phyloP scores from a whole-genome alignment of 2,329 filamentous ascomycete species.

The Epichloe sibirici region DNA sequence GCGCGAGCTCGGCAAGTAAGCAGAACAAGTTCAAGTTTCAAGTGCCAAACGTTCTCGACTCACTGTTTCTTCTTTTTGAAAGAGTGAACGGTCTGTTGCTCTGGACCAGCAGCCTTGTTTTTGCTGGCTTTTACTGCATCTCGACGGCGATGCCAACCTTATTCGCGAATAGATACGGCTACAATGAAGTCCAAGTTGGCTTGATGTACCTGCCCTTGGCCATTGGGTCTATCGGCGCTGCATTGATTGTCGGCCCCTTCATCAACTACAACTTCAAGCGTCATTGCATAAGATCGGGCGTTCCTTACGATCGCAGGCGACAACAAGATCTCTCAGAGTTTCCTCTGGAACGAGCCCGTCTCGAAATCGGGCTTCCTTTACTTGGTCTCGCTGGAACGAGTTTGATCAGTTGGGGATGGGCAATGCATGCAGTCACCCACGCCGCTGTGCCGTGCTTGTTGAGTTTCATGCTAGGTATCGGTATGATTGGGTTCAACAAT shows the following conservation, averaged over 20 bases:
- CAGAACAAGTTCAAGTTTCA: slow-evolving; percentile 23
- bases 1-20: slow-evolving; percentile 8
- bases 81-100: slow-evolving; percentile 33
- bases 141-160: slow-evolving; percentile 31
- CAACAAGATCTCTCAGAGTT: slow-evolving; percentile 36
- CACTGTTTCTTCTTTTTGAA: slow-evolving; percentile 28
- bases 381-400: slow-evolving; percentile 35
- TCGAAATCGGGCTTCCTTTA: slow-evolving; percentile 38
- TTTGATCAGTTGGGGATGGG: slow-evolving; percentile 41
- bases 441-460: slow-evolving; percentile 35
- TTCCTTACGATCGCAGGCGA: slow-evolving; percentile 40
- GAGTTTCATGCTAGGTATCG: slow-evolving; percentile 33
- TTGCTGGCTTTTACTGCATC: slow-evolving; percentile 38
- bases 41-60: slow-evolving; percentile 28
- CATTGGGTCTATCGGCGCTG: slow-evolving; percentile 34
- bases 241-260: slow-evolving; percentile 35
- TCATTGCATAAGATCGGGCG: slow-evolving; percentile 39
- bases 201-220: slow-evolving; percentile 41
- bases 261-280: slow-evolving; percentile 59
- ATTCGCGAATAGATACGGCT: slow-evolving; percentile 42
- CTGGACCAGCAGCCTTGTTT: slow-evolving; percentile 30
- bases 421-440: slow-evolving; percentile 27
- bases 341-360: slow-evolving; percentile 38
- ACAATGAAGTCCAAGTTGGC: slow-evolving; percentile 42
- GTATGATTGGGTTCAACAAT: slow-evolving; percentile 43